A percentile compares a stretch with the other conserved stretches of the same genome.
Conservation (phyloP, 305 asterid genomes). For the Petunia hybrid region DNA sequence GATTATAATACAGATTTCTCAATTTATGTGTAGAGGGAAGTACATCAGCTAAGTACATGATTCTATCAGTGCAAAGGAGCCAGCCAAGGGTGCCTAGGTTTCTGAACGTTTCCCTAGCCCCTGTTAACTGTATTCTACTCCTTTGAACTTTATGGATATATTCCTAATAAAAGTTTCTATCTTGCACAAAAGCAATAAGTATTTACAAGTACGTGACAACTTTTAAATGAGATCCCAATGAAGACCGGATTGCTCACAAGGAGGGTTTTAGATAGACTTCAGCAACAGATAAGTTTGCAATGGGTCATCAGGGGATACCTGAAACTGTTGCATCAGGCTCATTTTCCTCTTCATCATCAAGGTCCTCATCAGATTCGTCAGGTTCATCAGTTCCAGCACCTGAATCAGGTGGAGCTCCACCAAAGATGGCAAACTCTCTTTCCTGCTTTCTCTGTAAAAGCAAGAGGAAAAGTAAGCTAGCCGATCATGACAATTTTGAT, state of each 20-base stretch:
- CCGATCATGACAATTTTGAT: neutral
- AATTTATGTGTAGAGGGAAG: neutral
- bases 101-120: neutral
- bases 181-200: neutral
- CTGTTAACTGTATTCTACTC: neutral
- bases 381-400: conserved; percentile 45
- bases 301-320: conserved; percentile 50
- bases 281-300: conserved; percentile 1
- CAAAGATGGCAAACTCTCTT: conserved; percentile 66
- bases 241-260: neutral
- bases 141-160: neutral
- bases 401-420: conserved; percentile 66
- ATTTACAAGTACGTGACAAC: conserved; percentile 17
- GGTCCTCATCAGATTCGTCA: conserved; percentile 48
- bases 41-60: neutral
- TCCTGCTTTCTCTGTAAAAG: conserved; percentile 74
- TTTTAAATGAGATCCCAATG: neutral
- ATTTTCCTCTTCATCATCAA: conserved; percentile 46
- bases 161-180: neutral
- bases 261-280: conserved; percentile 4
- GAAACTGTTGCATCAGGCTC: conserved; percentile 61
- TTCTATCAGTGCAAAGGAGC: conserved; percentile 14
- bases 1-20: neutral
- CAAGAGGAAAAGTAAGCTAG: conserved; percentile 16
- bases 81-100: neutral